Base-by-base conservation (phyloP, 352 stramenopile species). In the Plasmopara halstedii region DNA sequence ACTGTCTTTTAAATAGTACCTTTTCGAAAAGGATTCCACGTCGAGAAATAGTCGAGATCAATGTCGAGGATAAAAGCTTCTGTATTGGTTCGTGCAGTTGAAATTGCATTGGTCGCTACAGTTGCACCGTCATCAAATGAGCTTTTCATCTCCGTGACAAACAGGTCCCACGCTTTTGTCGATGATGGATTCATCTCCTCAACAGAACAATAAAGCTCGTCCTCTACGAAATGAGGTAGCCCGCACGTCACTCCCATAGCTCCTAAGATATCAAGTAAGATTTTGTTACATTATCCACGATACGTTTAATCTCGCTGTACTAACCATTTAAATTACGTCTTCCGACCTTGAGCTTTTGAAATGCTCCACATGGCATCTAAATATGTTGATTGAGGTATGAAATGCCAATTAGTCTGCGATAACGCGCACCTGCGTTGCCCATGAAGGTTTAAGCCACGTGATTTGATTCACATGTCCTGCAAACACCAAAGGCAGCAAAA, bases 31-130 rank as follows among this genome's bases (percentile, higher is more conserved):
- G 84, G 84, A 27, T 91, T 85, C 73, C 79, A 85, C 4, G 82
- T 92, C 14, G 81, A 91, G 52, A 94, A 95, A 53, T 90, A 95
- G 62, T 95, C 84, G n/a, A 95, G 50, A 53, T 91, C 87, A 21
- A 95, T 80, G 46, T 95, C 84, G 0, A 95, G 47, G 5, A 95
- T 37, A 39, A 65, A 93, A 11, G 50, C 52, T 37, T 67, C 72
- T n/a, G 54, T 61, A 5, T 52, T 50, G 7, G 47, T 23, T 26
- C 38, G 39, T 31, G 67, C 53, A 19, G 48, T 50, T 21, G 26
- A 34, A 0, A 63, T 44, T 13, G 58, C 64, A 9, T 59, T 42
- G 6, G 33, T 22, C n/a, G 50, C 36, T 44, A 59, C 43, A 21
- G 42, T 26, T 20, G 39, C 14, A 27, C 34, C 42, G 4, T 45